Evolutionary conservation across 1,284 basidiomycete genomes (phyloP).

Genomic region (Apiotrichum laibachii): DNA sequence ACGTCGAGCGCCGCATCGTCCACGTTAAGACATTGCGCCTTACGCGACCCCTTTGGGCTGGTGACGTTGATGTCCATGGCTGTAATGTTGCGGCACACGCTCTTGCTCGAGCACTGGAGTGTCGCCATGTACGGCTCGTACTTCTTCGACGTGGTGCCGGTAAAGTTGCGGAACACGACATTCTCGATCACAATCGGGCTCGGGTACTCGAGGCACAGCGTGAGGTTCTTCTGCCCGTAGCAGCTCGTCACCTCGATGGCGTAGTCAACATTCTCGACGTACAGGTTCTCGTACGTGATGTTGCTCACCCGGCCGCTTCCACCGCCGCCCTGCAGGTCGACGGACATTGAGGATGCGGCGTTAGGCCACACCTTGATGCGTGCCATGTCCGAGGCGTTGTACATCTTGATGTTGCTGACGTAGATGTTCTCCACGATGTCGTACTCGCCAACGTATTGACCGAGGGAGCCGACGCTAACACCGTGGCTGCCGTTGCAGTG

Average conservation of each 20-base stretch:
- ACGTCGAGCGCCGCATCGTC: too few relatives aligned
- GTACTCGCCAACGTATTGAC: slow-evolving; percentile 58
- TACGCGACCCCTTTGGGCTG: too few relatives aligned
- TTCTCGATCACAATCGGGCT: too few relatives aligned
- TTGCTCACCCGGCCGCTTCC: slow-evolving; percentile 59
- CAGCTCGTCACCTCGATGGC: slow-evolving; percentile 32
- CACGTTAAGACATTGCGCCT: too few relatives aligned
- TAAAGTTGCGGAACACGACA: too few relatives aligned
- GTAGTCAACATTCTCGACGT: slow-evolving; percentile 29
- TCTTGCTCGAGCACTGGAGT: too few relatives aligned
- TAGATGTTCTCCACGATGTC: slow-evolving; percentile 62
- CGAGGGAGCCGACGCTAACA: slow-evolving; percentile 63
- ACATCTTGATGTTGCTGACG: slow-evolving; percentile 55
- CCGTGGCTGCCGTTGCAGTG: slow-evolving; percentile 64
- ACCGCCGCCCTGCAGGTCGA: slow-evolving; percentile 55
- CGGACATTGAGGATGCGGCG: slow-evolving; percentile 34
- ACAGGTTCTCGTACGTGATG: slow-evolving; percentile 56
- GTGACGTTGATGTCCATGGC: too few relatives aligned
- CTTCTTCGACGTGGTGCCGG: too few relatives aligned
- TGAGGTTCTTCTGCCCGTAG: slow-evolving; percentile 7
- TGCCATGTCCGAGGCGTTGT: slow-evolving; percentile 61
- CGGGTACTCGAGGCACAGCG: too few relatives aligned
- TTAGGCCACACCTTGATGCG: slow-evolving; percentile 61
- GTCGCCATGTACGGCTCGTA: too few relatives aligned
- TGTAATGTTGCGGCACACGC: too few relatives aligned